These are phyloP conservation scores for Zymoseptoria crescenta DNA, from an alignment of 2,329 filamentous ascomycete species.

Conservation along the genomic window DNA sequence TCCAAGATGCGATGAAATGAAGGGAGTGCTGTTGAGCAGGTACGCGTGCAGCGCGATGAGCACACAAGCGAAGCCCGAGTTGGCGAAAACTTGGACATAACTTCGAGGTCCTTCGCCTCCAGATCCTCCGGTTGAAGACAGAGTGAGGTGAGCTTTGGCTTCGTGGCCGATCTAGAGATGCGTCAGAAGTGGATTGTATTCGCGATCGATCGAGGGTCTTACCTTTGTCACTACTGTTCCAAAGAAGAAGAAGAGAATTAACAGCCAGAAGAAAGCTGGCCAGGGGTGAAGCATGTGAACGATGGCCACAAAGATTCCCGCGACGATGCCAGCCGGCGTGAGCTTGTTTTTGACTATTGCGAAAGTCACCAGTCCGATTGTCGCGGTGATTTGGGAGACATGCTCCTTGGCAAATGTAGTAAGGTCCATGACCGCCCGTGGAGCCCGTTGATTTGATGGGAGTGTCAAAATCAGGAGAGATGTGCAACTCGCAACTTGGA, in stretches of 20 bases:
- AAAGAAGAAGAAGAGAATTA: slow-evolving; percentile 77
- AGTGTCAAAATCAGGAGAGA: not conserved
- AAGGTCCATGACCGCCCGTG: slow-evolving; percentile 15
- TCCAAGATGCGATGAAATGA: slow-evolving; percentile 25
- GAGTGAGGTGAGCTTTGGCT: slow-evolving; percentile 72
- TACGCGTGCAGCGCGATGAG: slow-evolving; percentile 47
- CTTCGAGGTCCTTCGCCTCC: slow-evolving; percentile 78
- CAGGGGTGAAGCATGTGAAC: slow-evolving; percentile 89
- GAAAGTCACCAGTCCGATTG: slow-evolving; percentile 38
- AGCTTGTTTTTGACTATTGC: slow-evolving; percentile 48
- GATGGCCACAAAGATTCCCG: slow-evolving; percentile 64
- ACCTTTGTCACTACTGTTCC: slow-evolving; percentile 81
- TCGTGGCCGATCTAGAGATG: slow-evolving; percentile 67
- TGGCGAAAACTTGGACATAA: slow-evolving; percentile 83
- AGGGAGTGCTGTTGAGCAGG: slow-evolving; percentile 29
- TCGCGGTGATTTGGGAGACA: slow-evolving; percentile 24
- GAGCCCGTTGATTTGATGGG: not conserved
- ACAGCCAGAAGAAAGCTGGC: slow-evolving; percentile 78
- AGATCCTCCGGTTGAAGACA: slow-evolving; percentile 62
- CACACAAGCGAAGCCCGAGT: slow-evolving; percentile 71
- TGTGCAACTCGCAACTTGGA: not conserved
- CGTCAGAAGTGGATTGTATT: not conserved
- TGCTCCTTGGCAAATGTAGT: slow-evolving; percentile 17
- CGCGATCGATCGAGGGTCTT: slow-evolving; percentile 8
- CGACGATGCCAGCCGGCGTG: slow-evolving; percentile 65